Evolutionary conservation across 257 asterid genomes (phyloP).

Genomic region (Fraxinus americana): DNA sequence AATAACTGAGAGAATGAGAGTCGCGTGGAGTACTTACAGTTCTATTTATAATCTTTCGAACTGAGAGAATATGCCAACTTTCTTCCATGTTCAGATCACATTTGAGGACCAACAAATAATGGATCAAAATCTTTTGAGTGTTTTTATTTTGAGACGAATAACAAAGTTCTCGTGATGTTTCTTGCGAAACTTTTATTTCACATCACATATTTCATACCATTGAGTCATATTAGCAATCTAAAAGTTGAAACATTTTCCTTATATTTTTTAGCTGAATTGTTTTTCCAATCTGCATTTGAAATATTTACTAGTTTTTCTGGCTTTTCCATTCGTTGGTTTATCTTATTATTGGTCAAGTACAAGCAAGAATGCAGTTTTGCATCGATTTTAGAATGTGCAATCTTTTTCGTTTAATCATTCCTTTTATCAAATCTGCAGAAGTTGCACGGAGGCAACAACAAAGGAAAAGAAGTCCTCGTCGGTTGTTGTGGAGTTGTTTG

Average conservation of each 20-base stretch:
- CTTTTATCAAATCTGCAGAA: conserved; percentile 44
- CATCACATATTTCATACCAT: not conserved
- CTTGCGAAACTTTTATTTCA: not conserved
- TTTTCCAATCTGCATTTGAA: not conserved
- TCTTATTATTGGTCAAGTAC: not conserved
- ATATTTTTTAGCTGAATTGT: not conserved
- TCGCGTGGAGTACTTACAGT: not conserved
- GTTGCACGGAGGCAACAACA: conserved; percentile 62
- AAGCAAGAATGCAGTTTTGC: not conserved
- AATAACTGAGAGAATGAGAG: too few species aligned
- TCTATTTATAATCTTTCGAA: not conserved
- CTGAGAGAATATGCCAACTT: not conserved
- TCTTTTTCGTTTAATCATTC: conserved; percentile 6
- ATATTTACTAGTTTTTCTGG: not conserved
- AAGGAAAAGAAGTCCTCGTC: conserved; percentile 42
- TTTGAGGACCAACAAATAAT: not conserved
- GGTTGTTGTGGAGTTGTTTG: conserved; percentile 70
- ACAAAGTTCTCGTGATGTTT: not conserved
- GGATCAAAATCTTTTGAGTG: not conserved
- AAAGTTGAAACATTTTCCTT: not conserved
- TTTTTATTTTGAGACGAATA: not conserved
- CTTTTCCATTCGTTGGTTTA: not conserved
- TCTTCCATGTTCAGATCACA: not conserved
- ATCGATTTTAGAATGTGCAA: not conserved
- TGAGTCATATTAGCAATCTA: not conserved